phyloP scores from a whole-genome alignment of 208 protist genomes.

The Trypanosoma theileri region DNA sequence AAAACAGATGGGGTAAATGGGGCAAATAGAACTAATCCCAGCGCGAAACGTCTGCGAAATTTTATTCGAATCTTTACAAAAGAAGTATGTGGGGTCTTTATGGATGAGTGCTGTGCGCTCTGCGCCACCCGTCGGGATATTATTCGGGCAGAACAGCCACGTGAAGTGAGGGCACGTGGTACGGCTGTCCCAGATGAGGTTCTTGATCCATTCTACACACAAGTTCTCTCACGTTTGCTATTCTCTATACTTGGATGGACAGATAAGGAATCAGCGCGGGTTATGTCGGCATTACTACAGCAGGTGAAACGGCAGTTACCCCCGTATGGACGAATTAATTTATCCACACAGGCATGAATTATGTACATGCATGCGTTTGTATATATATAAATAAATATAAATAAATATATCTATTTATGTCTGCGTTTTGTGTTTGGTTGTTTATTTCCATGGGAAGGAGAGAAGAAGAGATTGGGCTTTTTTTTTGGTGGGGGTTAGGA shows the following conservation, averaged over 20 bases:
- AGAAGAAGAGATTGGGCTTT: neutral
- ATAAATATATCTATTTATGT: too few species aligned
- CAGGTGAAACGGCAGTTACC: conserved; percentile 33
- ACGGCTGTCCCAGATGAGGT: conserved; percentile 43
- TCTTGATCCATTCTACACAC: conserved; percentile 35
- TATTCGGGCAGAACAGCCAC: conserved; percentile 42
- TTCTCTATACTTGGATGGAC: conserved; percentile 54
- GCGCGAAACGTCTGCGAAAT: conserved; percentile 12
- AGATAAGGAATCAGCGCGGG: conserved; percentile 35
- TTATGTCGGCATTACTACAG: conserved; percentile 32
- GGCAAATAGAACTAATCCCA: neutral
- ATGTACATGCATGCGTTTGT: too few species aligned
- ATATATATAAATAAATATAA: too few species aligned
- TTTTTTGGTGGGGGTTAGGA: neutral
- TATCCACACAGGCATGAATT: neutral
- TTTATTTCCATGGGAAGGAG: too few species aligned
- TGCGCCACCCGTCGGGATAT: conserved; percentile 38
- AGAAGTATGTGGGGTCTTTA: conserved; percentile 51
- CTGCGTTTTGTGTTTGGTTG: too few species aligned
- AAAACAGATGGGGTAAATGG: neutral
- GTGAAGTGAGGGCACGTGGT: conserved; percentile 28
- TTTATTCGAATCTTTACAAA: conserved; percentile 39
- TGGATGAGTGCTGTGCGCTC: conserved; percentile 41
- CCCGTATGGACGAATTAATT: neutral
- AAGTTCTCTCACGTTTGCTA: conserved; percentile 46